Evolutionary conservation across 495 filamentous ascomycete genomes (phyloP), one percentile per base, ranked within the genome.

Genomic region (Talaromyces wortmannii): DNA sequence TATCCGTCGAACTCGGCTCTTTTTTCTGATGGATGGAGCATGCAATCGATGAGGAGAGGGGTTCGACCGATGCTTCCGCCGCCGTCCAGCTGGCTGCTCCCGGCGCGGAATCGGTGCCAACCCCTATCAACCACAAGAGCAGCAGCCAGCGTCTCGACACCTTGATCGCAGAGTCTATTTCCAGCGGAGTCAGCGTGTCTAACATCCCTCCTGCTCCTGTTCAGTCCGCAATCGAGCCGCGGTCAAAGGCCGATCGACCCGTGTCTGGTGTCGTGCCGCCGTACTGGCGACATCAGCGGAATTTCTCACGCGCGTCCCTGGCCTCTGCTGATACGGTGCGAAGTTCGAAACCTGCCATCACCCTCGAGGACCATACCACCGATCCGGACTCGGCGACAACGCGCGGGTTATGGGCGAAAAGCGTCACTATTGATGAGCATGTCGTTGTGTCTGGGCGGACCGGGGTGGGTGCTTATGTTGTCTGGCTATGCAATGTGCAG

Each of bases 401-500:
- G 57, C 79, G 78, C 13, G 80, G 81, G 4, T 69, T 87, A 31
- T 90, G 87, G 87, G 87, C 87, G 5, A 76, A 73, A 48, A 81
- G 78, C 55, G 85, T 87, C 17, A 66, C 76, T 3, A 81, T 90
- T 47, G 81, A 87, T 52, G 85, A 88, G 61, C 78, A 87, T 70
- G 75, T 79, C 33, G 72, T 89, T 56, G 78, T 90, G 46, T 75
- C 78, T 56, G 87, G 73, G 43, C 76, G 78, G 61, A 82, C 78
- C 5, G 82, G 82, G 8, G 74, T 87, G 15, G 87, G 87, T 4
- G 77, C 83, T 0, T 90, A 89, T 67, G 84, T 89, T 23, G 84
- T 88, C 15, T 90, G 87, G 87, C 85, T 84, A 64, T 87, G 83
- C 61, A 82, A 66, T 30, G 79, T 90, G 36, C 78, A 85, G 61